Evolutionary conservation across 73 alveolate genomes (phyloP), one percentile per base, ranked within the genome.

Genomic region (Breviolum minutum): DNA sequence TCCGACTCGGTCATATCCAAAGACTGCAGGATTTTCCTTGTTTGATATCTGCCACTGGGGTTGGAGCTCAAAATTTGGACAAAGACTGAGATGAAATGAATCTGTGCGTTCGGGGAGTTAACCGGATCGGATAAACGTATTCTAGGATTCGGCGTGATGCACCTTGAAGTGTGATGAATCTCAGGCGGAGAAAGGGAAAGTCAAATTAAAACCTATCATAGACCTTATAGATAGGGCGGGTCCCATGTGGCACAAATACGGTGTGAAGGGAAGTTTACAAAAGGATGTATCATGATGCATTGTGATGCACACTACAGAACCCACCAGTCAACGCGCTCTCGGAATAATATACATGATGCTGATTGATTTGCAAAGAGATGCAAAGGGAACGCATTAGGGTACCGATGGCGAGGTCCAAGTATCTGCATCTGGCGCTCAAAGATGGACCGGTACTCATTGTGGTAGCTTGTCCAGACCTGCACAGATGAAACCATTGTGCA

Each of bases 381-480:
- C 54, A 40, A 40, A 40, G 54, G 54, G 54, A 40, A 40, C 54
- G 54, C 54, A 40, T 40, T 40, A 40, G 54, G 54, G 3, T 0
- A 40, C 54, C 3, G 54, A 40, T 40, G 54, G 3, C 54, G 54
- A 3, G 54, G 48, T 30, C 76, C n/a, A 24, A 60, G 95, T 64
- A 16, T 22, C 98, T 92, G 98, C 98, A 92, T 92, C 90, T 92
- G 98, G n/a, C 90, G 89, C 90, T 92, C 98, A 63, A 92, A 92
- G 81, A 92, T 92, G 66, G 90, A 80, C 40, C 98, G 98, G 69
- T 92, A 92, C 90, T 92, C 90, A 71, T 92, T 80, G 90, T 92
- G 98, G 64, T 76, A 92, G 68, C 69, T 17, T 30, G 82, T 92
- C 98, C 98, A 92, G 48, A 48, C 98, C 98, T 90, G 30, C 61